Percentiles rank a stretch among this genome's conserved stretches.
Evolutionary conservation across 2,329 filamentous ascomycete genomes (phyloP).

Genomic region (Penicillium sp.): DNA sequence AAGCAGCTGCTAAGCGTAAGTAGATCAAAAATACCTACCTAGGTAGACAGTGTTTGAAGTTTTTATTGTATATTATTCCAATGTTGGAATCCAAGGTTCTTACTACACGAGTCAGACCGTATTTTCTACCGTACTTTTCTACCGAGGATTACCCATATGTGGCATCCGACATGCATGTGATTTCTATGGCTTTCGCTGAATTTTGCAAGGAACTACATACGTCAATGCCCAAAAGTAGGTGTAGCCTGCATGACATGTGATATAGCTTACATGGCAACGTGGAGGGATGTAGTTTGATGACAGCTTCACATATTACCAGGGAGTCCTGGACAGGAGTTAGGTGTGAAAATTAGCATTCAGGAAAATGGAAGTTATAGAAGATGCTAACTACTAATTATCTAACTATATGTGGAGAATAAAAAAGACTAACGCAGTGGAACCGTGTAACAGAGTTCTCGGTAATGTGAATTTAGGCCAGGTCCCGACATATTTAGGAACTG

Average conservation of each 20-base stretch:
- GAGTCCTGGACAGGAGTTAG: background rate
- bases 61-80: conserved; percentile 1
- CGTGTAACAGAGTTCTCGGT: background rate
- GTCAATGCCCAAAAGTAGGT: background rate
- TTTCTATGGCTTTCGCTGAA: background rate
- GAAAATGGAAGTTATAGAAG: background rate
- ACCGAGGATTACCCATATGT: background rate
- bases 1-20: conserved; percentile 30
- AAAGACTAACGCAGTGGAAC: background rate
- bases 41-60: background rate
- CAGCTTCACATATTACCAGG: background rate
- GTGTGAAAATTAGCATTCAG: background rate
- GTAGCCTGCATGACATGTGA: background rate
- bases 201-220: background rate
- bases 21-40: background rate
- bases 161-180: background rate
- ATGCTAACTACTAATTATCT: too few relatives aligned
- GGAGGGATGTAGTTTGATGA: background rate
- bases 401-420: background rate
- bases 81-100: background rate
- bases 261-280: background rate
- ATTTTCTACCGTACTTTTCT: background rate
- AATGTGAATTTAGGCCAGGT: background rate
- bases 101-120: background rate
- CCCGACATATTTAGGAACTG: background rate